Evolutionary conservation across 2,329 filamentous ascomycete species (phyloP).

Genomic region (Aspergillus caelatus): DNA sequence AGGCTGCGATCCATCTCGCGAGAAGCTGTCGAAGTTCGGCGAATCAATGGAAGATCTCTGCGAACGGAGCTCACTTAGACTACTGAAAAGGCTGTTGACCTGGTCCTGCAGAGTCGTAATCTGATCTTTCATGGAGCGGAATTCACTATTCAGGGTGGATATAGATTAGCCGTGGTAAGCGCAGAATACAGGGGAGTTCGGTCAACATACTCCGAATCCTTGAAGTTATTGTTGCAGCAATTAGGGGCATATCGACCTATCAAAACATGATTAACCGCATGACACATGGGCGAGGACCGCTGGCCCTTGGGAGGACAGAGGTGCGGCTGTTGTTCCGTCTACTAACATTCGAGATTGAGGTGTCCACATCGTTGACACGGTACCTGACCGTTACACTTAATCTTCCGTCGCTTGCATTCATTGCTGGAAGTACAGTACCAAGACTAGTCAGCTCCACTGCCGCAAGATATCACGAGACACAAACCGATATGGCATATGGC

Average conservation of each 20-base stretch:
- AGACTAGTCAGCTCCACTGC: conserved; percentile 15
- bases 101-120: conserved; percentile 79
- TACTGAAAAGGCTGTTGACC: conserved; percentile 75
- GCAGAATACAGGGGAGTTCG: background rate
- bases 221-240: conserved; percentile 76
- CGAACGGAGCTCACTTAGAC: conserved; percentile 67
- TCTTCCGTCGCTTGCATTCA: conserved; percentile 68
- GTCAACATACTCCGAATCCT: conserved; percentile 73
- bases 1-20: conserved; percentile 44
- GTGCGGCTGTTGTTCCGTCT: conserved; percentile 5
- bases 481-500: background rate
- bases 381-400: conserved; percentile 68
- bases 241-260: conserved; percentile 65
- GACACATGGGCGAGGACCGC: background rate
- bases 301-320: background rate
- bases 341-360: conserved; percentile 60
- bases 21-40: conserved; percentile 37
- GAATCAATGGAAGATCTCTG: conserved; percentile 42
- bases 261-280: conserved; percentile 1
- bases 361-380: conserved; percentile 69
- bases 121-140: conserved; percentile 76
- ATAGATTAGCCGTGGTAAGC: conserved; percentile 8
- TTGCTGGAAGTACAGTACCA: conserved; percentile 48
- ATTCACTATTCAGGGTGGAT: conserved; percentile 59
- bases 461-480: background rate